phyloP scores from a whole-genome alignment of 768 basidiomycete genomes.

The Pholiota conissans region DNA sequence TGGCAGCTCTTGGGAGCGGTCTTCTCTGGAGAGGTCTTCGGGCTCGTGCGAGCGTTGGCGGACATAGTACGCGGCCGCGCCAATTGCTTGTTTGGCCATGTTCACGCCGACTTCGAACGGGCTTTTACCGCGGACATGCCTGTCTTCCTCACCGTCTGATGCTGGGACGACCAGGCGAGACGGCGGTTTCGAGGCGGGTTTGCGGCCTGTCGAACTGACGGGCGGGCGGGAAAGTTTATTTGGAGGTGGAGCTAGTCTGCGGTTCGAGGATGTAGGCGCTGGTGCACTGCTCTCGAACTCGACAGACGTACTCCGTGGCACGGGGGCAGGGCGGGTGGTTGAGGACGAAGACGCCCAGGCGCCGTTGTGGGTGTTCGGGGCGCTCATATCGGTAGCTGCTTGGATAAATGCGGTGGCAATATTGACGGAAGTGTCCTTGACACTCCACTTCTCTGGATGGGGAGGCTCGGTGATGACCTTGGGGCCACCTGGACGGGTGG shows the following conservation, averaged over 20 bases:
- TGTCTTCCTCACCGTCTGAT: slow-evolving; percentile 60
- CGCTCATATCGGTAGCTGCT: slow-evolving; percentile 54
- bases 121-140: slow-evolving; percentile 59
- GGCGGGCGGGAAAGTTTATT: slow-evolving; percentile 20
- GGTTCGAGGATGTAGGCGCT: slow-evolving; percentile 35
- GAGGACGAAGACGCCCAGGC: slow-evolving; percentile 67
- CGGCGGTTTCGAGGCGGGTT: slow-evolving; percentile 53
- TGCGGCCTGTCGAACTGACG: slow-evolving; percentile 27
- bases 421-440: slow-evolving; percentile 86
- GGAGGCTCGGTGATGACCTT: slow-evolving; percentile 46
- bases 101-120: slow-evolving; percentile 65
- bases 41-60: slow-evolving; percentile 63
- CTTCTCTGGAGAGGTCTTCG: slow-evolving; percentile 35
- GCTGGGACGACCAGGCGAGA: slow-evolving; percentile 66
- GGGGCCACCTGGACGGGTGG: slow-evolving; percentile 34
- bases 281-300: slow-evolving; percentile 74
- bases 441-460: slow-evolving; percentile 70
- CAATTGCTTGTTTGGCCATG: slow-evolving; percentile 50
- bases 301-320: slow-evolving; percentile 76
- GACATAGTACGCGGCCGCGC: slow-evolving; percentile 63
- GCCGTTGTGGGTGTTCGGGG: slow-evolving; percentile 50
- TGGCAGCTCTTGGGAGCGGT: slow-evolving; percentile 26
- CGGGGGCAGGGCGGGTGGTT: slow-evolving; percentile 43
- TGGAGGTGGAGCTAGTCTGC: slow-evolving; percentile 67
- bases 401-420: slow-evolving; percentile 80